A percentile compares a stretch with the other conserved stretches of the same genome.
Conservation (phyloP, 2,329 filamentous ascomycete species). For the Sordariomycetes sp. region DNA sequence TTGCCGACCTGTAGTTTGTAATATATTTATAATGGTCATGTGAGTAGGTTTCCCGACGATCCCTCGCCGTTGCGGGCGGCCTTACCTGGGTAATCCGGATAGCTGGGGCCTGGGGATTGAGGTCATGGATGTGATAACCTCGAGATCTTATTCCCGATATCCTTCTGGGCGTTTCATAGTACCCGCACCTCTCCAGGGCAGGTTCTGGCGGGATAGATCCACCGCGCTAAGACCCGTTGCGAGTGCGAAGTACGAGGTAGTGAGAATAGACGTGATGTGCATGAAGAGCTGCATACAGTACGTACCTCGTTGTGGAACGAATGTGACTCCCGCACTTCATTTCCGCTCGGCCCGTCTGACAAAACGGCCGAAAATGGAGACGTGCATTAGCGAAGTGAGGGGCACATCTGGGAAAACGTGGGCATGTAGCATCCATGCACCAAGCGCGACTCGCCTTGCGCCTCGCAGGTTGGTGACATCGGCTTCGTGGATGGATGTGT, state of each 20-base stretch:
- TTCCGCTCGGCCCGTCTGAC: not conserved
- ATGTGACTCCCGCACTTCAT: not conserved
- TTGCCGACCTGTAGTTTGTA: not conserved
- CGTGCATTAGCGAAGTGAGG: not conserved
- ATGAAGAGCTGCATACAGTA: not conserved
- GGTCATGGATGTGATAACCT: not conserved
- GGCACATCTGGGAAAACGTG: not conserved
- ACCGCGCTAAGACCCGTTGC: not conserved
- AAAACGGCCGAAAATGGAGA: not conserved
- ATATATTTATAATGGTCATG: not conserved
- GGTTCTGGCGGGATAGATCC: not conserved
- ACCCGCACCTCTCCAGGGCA: not conserved
- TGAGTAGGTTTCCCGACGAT: not conserved
- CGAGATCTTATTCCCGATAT: not conserved
- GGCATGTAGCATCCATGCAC: not conserved
- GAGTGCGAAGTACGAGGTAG: too few relatives aligned
- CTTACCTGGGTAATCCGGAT: not conserved
- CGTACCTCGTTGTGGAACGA: not conserved
- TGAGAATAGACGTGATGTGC: not conserved
- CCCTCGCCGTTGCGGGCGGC: not conserved
- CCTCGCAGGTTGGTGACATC: not conserved
- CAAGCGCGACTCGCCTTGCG: not conserved
- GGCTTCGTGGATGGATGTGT: too few relatives aligned
- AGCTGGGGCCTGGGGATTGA: not conserved
- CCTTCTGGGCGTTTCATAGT: not conserved